These are phyloP conservation scores for Viola odorata DNA, from an alignment of 345 rosid genomes.

Conservation along the genomic window DNA sequence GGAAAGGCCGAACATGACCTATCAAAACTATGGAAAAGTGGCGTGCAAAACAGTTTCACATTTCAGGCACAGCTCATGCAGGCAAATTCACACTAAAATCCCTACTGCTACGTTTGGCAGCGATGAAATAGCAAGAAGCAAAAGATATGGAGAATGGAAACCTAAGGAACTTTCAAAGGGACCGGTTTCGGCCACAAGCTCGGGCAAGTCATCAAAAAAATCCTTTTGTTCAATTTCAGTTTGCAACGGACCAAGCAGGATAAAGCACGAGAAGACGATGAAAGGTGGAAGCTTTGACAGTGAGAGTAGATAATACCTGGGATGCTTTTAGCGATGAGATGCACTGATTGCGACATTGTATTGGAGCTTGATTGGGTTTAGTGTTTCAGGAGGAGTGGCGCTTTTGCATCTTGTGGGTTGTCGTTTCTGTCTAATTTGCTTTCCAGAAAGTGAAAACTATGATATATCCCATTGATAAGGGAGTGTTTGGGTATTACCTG, in stretches of 20 bases:
- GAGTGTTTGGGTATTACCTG: slow-evolving; percentile 8
- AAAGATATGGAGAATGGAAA: neutral
- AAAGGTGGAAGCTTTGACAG: neutral
- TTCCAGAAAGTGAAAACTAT: neutral
- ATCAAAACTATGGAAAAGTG: neutral
- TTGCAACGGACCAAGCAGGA: slow-evolving; percentile 1
- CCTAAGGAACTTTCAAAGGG: neutral
- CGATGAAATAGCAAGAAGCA: neutral
- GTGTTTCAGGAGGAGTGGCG: slow-evolving; percentile 1
- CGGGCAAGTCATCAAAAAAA: too few relatives aligned
- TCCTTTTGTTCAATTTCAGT: neutral
- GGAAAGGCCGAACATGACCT: neutral
- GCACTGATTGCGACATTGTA: slow-evolving; percentile 29
- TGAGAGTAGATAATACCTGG: slow-evolving; percentile 17
- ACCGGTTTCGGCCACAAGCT: neutral
- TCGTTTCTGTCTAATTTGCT: neutral
- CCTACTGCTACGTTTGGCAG: neutral
- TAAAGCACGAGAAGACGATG: neutral
- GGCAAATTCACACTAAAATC: too few relatives aligned
- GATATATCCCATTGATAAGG: slow-evolving; percentile 24
- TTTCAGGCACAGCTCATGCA: too few relatives aligned
- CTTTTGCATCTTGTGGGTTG: slow-evolving; percentile 14
- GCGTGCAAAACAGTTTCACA: neutral
- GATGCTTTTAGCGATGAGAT: slow-evolving; percentile 20
- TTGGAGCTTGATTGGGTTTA: too few relatives aligned